Base-by-base conservation (phyloP, 2,329 filamentous ascomycete genomes). In the Ceratocystis lukuohia region DNA sequence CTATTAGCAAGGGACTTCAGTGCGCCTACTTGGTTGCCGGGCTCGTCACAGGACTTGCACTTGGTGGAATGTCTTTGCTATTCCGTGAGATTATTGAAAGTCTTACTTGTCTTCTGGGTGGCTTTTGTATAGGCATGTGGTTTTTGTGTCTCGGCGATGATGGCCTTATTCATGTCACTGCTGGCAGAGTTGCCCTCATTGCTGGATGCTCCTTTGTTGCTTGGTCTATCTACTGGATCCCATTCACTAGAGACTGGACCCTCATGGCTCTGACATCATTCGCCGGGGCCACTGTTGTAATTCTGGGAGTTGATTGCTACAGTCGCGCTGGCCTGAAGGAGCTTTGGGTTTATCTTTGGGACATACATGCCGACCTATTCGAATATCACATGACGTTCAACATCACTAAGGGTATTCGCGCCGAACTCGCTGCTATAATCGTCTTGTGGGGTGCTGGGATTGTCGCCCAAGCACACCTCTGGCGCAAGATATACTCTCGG, bases 311-410 rank as follows among this genome's bases (percentile, higher is more conserved):
- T 67, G 93, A 97, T 74, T 96, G 91, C 75, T 95, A 93, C 71
- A 93, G 87, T 71, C 81, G 85, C 69, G 91, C 91, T n/a, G 93
- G 93, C 0, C 78, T 96, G 71, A 96, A 96, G 74, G 93, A 97
- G 74, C 96, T 96, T 71, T 97, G 93, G 93, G 82, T 90, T 5
- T 97, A 95, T 74, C 80, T 96, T 46, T 97, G 93, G 93, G 78
- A 78, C 59, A 76, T 97, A 48, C 96, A 96, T 74, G 79, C 85
- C 53, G 80, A 88, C 63, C 78, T 91, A 0, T 97, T 97, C 71
- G 77, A 91, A 1, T 82, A 84, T 46, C 88, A 88, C 1, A 79
- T 80, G 61, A 91, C 88, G 0, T 97, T 96, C 73, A 93, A 93
- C 0, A 77, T 96, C 12, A 96, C 91, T 0, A 88, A 86, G 71